phyloP scores from a whole-genome alignment of 2,329 filamentous ascomycete species.

The Venturiaceae sp. region DNA sequence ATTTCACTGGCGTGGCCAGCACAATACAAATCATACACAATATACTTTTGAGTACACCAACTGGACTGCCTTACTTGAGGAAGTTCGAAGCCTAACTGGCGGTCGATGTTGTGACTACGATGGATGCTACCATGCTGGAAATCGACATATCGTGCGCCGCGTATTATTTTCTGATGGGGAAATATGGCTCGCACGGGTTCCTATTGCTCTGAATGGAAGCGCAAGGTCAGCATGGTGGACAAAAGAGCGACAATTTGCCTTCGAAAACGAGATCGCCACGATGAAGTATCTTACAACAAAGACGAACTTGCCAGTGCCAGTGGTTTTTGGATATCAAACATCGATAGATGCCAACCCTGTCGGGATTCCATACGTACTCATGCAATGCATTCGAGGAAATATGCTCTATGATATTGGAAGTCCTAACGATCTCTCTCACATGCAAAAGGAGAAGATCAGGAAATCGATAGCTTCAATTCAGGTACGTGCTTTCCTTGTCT shows the following conservation, averaged over 20 bases:
- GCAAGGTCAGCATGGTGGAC: not conserved
- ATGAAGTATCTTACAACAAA: slow-evolving; percentile 1
- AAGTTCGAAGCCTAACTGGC: slow-evolving; percentile 3
- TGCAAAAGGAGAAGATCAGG: slow-evolving; percentile 2
- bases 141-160: slow-evolving; percentile 2
- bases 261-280: slow-evolving; percentile 3
- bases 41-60: slow-evolving; percentile 1
- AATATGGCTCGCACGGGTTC: slow-evolving; percentile 5
- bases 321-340: slow-evolving; percentile 2
- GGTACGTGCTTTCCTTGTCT: not conserved
- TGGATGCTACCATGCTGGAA: slow-evolving; percentile 3
- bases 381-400: slow-evolving; percentile 3
- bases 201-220: slow-evolving; percentile 1
- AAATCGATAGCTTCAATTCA: slow-evolving; percentile 5
- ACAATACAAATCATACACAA: not conserved
- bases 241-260: not conserved
- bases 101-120: not conserved
- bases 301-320: not conserved
- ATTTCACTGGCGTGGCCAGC: not conserved
- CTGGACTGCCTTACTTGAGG: not conserved
- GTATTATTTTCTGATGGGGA: not conserved
- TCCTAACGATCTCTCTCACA: not conserved
- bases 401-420: slow-evolving; percentile 1
- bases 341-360: not conserved
- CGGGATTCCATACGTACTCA: not conserved